Base-by-base conservation (phyloP, 2,329 filamentous ascomycete genomes). In the Trichoderma sp. region DNA sequence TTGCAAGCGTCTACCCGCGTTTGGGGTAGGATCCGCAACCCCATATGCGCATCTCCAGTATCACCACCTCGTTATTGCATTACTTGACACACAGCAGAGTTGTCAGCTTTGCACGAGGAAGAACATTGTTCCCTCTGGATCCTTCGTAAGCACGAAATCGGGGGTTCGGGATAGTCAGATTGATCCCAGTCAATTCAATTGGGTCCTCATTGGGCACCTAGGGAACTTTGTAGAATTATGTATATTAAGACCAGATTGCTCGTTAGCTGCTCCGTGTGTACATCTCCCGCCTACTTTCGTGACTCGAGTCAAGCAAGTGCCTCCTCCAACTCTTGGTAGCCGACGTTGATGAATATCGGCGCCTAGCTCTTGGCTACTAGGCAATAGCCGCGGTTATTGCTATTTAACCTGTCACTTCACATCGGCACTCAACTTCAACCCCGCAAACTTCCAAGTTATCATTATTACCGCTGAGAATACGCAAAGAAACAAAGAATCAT, bases 391-490 rank as follows among this genome's bases (percentile, higher is more conserved):
- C 46, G 21, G 46, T 21, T 49, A 49, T 49, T 55, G 46, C 10
- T 49, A 49, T 49, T 55, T 64, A 55, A 18, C 32, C 54, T 37
- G 51, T 32, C 34, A n/a, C 52, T 49, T 56, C 24, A 39, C 37
- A 43, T 66, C 61, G 51, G 32, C 61, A 5, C 51, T 37, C 60
- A 66, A 56, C 61, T 52, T 52, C 61, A 66, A 56, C 61, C 61
- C 61, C 61, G 61, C 61, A 66, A 43, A 56, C 46, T 30, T 18
- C 21, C 21, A 54, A 26, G 30, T 18, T n/a, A 43, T 43, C 39
- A 43, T n/a, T 3, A 61, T 51, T 28, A 30, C 5, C 1, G 28
- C 28, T 49, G 26, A 49, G 21, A 65, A 64, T 61, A 46, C 34
- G 14, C 39, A 34, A 30, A 55, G 24, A 7, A 43, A 49, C 24